Evolutionary conservation across 352 stramenopile genomes (phyloP).

Genomic region (Phytopythium sindhum): DNA sequence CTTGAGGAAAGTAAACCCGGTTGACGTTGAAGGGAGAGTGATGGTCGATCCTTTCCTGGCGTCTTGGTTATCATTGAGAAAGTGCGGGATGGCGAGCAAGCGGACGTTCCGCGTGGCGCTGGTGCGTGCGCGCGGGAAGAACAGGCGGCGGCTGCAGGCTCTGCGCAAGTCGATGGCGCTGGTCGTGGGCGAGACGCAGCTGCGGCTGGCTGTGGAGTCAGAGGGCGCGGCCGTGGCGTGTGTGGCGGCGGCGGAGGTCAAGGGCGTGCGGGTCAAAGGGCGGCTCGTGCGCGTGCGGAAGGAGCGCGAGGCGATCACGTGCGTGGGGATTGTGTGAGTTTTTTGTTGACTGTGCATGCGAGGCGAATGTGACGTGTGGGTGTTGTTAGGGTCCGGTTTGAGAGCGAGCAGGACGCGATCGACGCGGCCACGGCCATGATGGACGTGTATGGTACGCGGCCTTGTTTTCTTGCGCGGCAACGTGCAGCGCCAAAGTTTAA

Average conservation of each 20-base stretch:
- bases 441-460: not conserved
- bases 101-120: not conserved
- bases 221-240: not conserved
- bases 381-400: not conserved
- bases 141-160: not conserved
- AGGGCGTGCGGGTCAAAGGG: not conserved
- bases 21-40: not conserved
- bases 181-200: not conserved
- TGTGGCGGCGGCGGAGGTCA: not conserved
- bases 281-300: not conserved
- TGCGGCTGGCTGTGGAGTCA: not conserved
- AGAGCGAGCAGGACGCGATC: slow-evolving; percentile 2
- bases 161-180: not conserved
- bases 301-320: not conserved
- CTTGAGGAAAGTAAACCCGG: not conserved
- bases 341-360: not conserved
- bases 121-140: not conserved
- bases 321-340: not conserved
- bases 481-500: not conserved
- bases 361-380: not conserved
- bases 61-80: not conserved
- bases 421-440: slow-evolving; percentile 1
- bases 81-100: not conserved
- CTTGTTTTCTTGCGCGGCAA: not conserved
- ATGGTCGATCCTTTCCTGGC: not conserved